A percentile compares a stretch with the other conserved stretches of the same genome.
Evolutionary conservation across 306 rosid species (phyloP).

Genomic region (Dryas drummondii): DNA sequence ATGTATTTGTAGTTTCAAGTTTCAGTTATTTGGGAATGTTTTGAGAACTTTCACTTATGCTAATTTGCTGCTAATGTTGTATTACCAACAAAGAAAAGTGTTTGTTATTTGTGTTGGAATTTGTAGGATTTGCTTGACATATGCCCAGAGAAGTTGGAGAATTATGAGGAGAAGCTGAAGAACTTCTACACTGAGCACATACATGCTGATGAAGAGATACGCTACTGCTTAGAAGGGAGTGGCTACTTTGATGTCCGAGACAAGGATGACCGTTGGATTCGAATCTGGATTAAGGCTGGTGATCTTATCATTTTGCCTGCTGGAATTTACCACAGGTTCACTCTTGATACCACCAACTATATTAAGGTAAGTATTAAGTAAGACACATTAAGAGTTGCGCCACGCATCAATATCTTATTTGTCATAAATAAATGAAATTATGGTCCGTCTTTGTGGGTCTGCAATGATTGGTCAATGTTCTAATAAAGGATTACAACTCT

Average conservation of each 20-base stretch:
- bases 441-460: too few species aligned
- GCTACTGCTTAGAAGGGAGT: constrained; percentile 79
- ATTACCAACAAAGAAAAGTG: background rate
- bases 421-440: too few species aligned
- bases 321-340: constrained; percentile 90
- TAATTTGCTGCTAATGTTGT: background rate
- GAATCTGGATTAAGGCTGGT: constrained; percentile 79
- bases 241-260: constrained; percentile 87
- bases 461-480: too few species aligned
- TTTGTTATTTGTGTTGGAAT: background rate
- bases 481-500: too few species aligned
- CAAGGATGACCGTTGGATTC: constrained; percentile 82
- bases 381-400: too few species aligned
- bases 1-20: background rate
- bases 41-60: background rate
- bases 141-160: constrained; percentile 69
- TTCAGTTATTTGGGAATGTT: background rate
- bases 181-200: constrained; percentile 91
- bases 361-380: constrained; percentile 59
- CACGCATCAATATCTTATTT: too few species aligned
- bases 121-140: constrained; percentile 79
- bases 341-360: constrained; percentile 72
- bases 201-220: constrained; percentile 92
- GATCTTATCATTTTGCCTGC: constrained; percentile 96
- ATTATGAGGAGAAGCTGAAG: constrained; percentile 79